Percentiles rank a stretch among this genome's conserved stretches.
Evolutionary conservation across 305 asterid species (phyloP).

Genomic region (Galium porrigens): DNA sequence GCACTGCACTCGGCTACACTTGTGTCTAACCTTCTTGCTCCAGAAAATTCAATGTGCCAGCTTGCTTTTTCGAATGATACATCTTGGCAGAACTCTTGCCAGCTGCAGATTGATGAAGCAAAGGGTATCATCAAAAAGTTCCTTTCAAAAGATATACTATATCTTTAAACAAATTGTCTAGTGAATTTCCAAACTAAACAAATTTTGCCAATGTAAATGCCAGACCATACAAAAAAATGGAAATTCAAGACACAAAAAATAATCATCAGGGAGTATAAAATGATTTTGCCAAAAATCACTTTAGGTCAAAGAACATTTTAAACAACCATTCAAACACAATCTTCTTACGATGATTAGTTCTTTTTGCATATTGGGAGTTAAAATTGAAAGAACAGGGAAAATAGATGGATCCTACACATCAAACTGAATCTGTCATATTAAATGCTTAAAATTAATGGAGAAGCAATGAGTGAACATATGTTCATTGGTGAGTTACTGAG

Average conservation of each 20-base stretch:
- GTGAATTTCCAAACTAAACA: neutral
- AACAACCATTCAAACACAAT: no score
- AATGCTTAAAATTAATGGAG: no score
- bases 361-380: neutral
- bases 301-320: no score
- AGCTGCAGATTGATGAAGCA: slow-evolving; percentile 31
- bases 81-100: slow-evolving; percentile 72
- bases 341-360: no score
- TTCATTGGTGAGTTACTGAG: no score
- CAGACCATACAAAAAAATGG: neutral
- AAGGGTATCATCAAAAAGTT: neutral
- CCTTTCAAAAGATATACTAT: no score
- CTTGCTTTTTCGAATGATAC: slow-evolving; percentile 61
- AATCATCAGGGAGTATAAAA: no score
- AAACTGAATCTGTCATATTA: no score
- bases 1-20: slow-evolving; percentile 20
- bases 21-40: slow-evolving; percentile 17
- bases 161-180: neutral
- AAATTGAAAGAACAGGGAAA: neutral
- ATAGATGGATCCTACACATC: no score
- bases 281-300: no score
- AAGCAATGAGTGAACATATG: no score
- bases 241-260: no score
- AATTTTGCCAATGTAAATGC: neutral
- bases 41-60: slow-evolving; percentile 47